Percentiles rank a stretch among this genome's conserved stretches.
These are phyloP conservation scores for Clathrus columnatus DNA, from an alignment of 768 basidiomycete genomes.

Conservation along the genomic window DNA sequence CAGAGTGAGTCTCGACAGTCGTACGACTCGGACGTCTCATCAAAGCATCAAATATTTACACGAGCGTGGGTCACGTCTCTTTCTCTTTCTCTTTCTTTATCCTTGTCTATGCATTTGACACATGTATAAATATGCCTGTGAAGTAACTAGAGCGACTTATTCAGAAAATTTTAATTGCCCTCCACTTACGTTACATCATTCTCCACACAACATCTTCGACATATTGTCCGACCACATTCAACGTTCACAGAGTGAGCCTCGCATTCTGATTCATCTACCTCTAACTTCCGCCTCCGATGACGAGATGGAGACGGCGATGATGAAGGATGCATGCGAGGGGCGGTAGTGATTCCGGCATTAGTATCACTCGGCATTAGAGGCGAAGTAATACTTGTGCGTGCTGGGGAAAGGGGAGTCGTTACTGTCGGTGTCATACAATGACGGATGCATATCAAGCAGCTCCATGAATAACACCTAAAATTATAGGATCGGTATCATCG, in stretches of 20 bases:
- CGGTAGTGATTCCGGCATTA: neutral
- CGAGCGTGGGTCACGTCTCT: no score
- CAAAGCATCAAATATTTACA: no score
- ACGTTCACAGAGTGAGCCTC: neutral
- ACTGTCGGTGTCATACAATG: neutral
- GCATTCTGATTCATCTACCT: neutral
- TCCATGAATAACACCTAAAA: neutral
- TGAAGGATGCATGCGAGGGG: neutral
- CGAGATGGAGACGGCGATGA: neutral
- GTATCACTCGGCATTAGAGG: neutral
- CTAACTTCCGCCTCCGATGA: neutral
- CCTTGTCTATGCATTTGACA: neutral
- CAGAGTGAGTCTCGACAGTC: neutral
- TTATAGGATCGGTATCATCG: neutral
- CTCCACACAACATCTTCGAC: neutral
- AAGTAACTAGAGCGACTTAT: neutral
- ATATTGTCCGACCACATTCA: neutral
- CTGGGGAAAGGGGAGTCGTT: neutral
- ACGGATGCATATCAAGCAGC: neutral
- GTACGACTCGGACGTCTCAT: neutral
- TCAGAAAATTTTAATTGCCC: neutral
- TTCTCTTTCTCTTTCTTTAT: neutral
- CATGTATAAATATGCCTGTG: neutral
- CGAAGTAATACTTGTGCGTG: neutral
- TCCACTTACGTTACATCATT: neutral